These are phyloP conservation scores for Peronospora tabacina DNA, from an alignment of 352 stramenopile genomes.

Conservation along the genomic window DNA sequence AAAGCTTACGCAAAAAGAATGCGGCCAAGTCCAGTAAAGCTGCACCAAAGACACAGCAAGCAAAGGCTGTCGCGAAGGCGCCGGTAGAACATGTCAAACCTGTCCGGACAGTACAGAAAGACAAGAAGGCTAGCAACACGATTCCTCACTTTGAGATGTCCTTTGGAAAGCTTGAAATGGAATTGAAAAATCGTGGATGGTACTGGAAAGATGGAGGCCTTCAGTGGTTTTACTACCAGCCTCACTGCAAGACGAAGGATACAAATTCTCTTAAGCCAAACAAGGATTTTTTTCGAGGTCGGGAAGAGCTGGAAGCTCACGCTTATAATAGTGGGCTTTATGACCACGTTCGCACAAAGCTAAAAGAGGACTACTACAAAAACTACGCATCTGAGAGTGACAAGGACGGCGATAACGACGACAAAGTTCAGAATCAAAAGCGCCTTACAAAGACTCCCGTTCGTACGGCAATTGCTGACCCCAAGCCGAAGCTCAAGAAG, in stretches of 20 bases:
- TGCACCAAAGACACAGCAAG: conserved; percentile 5
- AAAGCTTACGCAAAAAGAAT: conserved; percentile 1
- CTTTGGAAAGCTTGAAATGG: conserved; percentile 52
- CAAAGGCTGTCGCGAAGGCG: conserved; percentile 1
- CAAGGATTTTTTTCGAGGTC: conserved; percentile 49
- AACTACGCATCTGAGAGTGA: conserved; percentile 9
- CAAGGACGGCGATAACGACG: conserved; percentile 14
- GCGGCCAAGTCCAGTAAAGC: conserved; percentile 1
- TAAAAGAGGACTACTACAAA: conserved; percentile 32
- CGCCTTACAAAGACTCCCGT: neutral
- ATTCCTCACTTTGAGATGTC: conserved; percentile 55
- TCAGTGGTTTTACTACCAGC: conserved; percentile 53
- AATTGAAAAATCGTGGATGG: conserved; percentile 51
- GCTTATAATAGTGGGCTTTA: conserved; percentile 32
- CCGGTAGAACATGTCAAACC: conserved; percentile 1
- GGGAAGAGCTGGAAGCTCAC: conserved; percentile 37
- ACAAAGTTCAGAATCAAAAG: neutral
- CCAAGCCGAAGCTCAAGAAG: conserved; percentile 3
- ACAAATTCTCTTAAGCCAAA: conserved; percentile 19
- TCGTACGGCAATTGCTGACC: neutral
- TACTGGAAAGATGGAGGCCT: conserved; percentile 42
- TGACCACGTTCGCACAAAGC: conserved; percentile 34
- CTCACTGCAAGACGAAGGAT: conserved; percentile 33
- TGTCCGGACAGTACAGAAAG: neutral
- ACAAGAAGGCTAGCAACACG: conserved; percentile 15